phyloP scores from a whole-genome alignment of 148 eudicot species.

The Amaranthus hypochondriacus region DNA sequence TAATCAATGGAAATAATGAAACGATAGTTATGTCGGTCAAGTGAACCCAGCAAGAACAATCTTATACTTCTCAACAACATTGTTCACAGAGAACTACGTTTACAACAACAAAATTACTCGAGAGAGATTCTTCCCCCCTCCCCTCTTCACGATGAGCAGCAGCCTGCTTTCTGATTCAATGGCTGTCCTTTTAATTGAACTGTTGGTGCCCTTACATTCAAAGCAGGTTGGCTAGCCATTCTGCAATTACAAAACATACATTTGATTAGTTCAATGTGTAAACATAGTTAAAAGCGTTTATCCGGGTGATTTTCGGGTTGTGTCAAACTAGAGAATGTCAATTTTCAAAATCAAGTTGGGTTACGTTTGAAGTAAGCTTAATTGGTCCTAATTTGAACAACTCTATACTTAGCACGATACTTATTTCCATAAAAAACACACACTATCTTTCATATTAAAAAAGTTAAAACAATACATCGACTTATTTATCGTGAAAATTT shows the following conservation, averaged over 20 bases:
- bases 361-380: no score
- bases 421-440: no score
- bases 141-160: constrained; percentile 57
- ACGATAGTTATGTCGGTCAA: not conserved
- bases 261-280: no score
- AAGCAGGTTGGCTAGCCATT: constrained; percentile 67
- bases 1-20: not conserved
- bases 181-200: constrained; percentile 75
- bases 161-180: constrained; percentile 55
- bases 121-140: not conserved
- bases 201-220: constrained; percentile 53
- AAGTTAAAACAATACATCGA: no score
- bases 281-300: not conserved
- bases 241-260: constrained; percentile 28
- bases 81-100: constrained; percentile 5
- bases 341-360: no score
- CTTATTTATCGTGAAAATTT: no score
- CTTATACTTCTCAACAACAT: constrained; percentile 3
- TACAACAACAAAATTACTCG: constrained; percentile 7
- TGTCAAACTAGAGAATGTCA: no score
- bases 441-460: no score
- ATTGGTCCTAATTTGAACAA: no score
- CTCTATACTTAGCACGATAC: no score
- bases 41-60: not conserved
- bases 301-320: no score